Evolutionary conservation across 192 early-diverging fungal genomes (phyloP).

Genomic region (Backusella macrospora): DNA sequence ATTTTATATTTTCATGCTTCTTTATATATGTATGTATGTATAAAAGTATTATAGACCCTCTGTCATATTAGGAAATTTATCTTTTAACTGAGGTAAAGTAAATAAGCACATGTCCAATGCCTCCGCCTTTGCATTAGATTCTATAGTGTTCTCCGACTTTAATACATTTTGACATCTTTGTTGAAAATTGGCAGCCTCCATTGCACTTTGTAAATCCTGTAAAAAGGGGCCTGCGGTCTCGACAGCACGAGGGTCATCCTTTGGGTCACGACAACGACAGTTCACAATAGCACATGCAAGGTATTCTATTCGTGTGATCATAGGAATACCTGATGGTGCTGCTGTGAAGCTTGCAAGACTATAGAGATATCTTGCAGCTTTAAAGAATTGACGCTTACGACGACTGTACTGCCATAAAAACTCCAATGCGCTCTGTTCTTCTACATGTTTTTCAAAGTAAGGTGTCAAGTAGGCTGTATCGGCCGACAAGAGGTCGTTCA

Average conservation of each 20-base stretch:
- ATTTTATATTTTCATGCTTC: conserved; percentile 1
- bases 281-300: conserved; percentile 29
- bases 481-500: conserved; percentile 18
- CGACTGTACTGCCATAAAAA: conserved; percentile 37
- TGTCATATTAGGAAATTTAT: neutral
- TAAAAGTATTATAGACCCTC: neutral
- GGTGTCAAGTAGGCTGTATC: conserved; percentile 27
- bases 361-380: conserved; percentile 33
- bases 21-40: no score
- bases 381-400: conserved; percentile 14
- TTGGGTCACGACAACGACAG: neutral
- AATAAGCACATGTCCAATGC: neutral
- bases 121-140: neutral
- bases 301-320: conserved; percentile 25
- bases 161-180: conserved; percentile 14
- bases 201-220: neutral
- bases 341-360: conserved; percentile 10
- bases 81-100: neutral
- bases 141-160: conserved; percentile 10
- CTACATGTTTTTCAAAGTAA: conserved; percentile 26
- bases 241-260: neutral
- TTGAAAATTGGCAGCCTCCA: conserved; percentile 22
- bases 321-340: neutral
- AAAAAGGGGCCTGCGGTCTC: neutral
- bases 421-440: neutral